Percentiles rank a stretch among this genome's conserved stretches.
Evolutionary conservation across 306 rosid species (phyloP).

Genomic region (Dalbergia cultrata): DNA sequence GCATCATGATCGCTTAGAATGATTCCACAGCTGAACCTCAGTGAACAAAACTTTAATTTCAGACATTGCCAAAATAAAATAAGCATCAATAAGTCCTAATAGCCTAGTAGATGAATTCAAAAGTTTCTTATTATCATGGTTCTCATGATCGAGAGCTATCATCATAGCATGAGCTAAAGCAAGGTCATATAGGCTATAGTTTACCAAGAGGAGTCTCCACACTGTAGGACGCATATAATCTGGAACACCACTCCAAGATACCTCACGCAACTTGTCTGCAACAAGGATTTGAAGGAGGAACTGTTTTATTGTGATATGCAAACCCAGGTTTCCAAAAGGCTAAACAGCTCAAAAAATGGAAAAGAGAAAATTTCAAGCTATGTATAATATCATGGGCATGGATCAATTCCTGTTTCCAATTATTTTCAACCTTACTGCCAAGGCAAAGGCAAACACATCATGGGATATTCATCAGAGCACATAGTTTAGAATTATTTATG

Average conservation of each 20-base stretch:
- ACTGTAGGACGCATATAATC: constrained; percentile 81
- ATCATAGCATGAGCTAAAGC: constrained; percentile 8
- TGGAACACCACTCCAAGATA: constrained; percentile 92
- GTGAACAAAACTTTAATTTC: not conserved
- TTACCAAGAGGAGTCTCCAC: constrained; percentile 94
- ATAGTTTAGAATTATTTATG: not conserved
- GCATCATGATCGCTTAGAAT: constrained; percentile 30
- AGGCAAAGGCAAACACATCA: constrained; percentile 6
- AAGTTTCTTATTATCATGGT: not conserved
- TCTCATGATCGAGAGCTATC: not conserved
- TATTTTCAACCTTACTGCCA: constrained; percentile 7
- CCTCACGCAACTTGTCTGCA: constrained; percentile 83
- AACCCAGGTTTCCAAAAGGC: constrained; percentile 14
- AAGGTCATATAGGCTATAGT: constrained; percentile 26
- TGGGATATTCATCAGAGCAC: constrained; percentile 16
- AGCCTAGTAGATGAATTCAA: not conserved
- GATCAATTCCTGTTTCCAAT: not conserved
- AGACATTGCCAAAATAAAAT: constrained; percentile 9
- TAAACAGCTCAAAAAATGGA: not conserved
- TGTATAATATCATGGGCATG: not conserved
- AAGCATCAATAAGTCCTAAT: constrained; percentile 15
- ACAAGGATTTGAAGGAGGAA: constrained; percentile 40
- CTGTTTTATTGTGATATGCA: not conserved
- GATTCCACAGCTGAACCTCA: constrained; percentile 7
- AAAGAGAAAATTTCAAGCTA: constrained; percentile 2